Conservation (phyloP, 2,329 filamentous ascomycete genomes). For the Cordyceps farinosa region DNA sequence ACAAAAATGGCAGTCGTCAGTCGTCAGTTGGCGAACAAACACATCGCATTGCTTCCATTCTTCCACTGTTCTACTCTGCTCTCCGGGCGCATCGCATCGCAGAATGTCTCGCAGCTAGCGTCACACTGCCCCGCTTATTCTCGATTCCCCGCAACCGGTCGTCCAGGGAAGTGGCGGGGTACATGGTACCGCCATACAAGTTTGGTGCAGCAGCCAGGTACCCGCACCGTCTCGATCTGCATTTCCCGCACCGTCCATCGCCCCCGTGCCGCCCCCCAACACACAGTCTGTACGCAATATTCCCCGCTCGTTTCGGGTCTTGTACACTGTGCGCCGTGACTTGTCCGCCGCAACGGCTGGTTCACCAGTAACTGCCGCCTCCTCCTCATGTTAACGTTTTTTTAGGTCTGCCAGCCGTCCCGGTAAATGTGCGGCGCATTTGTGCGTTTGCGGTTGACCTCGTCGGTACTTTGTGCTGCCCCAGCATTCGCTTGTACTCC, state of each 20-base stretch:
- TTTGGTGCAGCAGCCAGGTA: not conserved
- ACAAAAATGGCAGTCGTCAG: too few species aligned
- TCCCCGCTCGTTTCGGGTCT: not conserved
- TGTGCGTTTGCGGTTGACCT: not conserved
- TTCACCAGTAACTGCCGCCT: conserved; percentile 5
- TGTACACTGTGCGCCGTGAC: conserved; percentile 10
- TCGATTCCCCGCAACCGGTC: conserved; percentile 16
- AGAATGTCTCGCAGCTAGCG: conserved; percentile 13
- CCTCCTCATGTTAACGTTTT: conserved; percentile 1
- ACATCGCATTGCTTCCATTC: too few species aligned
- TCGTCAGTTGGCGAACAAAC: too few species aligned
- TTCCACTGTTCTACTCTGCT: not conserved
- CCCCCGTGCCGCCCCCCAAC: not conserved
- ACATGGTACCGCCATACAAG: not conserved
- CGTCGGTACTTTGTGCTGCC: not conserved
- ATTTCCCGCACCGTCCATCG: conserved; percentile 11
- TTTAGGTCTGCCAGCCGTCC: too few species aligned
- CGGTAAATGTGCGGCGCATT: conserved; percentile 9
- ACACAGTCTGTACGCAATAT: not conserved
- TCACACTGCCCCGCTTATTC: not conserved
- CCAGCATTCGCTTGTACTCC: not conserved
- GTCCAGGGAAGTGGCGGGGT: not conserved
- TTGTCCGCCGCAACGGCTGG: not conserved
- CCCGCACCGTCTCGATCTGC: conserved; percentile 14
- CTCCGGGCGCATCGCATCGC: too few species aligned